A percentile compares a stretch with the other conserved stretches of the same genome.
Evolutionary conservation across 345 rosid genomes (phyloP).

Genomic region (Luvunga scandens): DNA sequence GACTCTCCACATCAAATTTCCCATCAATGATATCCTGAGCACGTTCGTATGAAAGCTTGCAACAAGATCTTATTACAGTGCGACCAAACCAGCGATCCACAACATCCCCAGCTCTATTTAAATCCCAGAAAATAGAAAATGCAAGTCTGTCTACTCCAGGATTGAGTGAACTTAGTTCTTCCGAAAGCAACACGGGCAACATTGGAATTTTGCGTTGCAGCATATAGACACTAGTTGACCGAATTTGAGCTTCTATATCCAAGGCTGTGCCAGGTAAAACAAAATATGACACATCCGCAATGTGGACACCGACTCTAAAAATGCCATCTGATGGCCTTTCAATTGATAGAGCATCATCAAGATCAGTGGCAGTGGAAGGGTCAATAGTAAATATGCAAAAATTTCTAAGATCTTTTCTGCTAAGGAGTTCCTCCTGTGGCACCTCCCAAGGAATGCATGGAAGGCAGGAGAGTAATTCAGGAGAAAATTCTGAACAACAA

Average conservation of each 20-base stretch:
- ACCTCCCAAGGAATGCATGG: conserved; percentile 74
- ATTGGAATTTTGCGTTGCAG: conserved; percentile 58
- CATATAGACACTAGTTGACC: conserved; percentile 85
- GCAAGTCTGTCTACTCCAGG: conserved; percentile 87
- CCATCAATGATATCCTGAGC: conserved; percentile 70
- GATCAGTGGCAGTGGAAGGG: conserved; percentile 71
- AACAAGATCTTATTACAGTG: conserved; percentile 70
- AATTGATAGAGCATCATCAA: conserved; percentile 90
- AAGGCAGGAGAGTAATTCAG: conserved; percentile 56
- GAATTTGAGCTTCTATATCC: conserved; percentile 71
- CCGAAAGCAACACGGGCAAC: conserved; percentile 79
- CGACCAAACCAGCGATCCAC: conserved; percentile 78
- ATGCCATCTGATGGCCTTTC: conserved; percentile 54
- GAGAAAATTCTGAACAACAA: conserved; percentile 56
- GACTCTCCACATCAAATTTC: conserved; percentile 23
- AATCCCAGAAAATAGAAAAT: conserved; percentile 80
- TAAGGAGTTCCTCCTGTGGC: conserved; percentile 53
- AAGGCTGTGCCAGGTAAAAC: conserved; percentile 74
- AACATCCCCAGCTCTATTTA: conserved; percentile 54
- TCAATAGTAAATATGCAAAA: conserved; percentile 77
- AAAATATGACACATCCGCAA: conserved; percentile 84
- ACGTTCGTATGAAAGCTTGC: conserved; percentile 83
- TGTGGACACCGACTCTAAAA: conserved; percentile 84
- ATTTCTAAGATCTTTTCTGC: conserved; percentile 69
- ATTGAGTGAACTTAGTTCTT: conserved; percentile 67